Evolutionary conservation across 1,139 yeast species (phyloP).

Genomic region (Hyphopichia khmerensis): DNA sequence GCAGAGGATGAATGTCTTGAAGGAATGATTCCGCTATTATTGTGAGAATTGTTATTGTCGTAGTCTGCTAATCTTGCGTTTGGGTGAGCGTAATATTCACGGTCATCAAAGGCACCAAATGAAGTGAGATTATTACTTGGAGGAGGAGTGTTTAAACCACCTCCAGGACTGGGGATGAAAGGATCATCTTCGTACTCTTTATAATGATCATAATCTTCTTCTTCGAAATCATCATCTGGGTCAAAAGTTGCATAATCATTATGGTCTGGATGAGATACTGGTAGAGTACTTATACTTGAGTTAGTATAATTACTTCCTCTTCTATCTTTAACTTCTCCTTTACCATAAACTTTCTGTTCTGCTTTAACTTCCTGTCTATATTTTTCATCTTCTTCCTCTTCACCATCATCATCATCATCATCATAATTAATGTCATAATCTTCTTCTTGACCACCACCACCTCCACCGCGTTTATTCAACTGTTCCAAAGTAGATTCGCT

Average conservation of each 20-base stretch:
- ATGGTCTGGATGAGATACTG: constrained; percentile 5
- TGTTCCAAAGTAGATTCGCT: neutral
- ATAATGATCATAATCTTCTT: constrained; percentile 9
- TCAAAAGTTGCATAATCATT: no score
- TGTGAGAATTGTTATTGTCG: no score
- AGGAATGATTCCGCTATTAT: constrained; percentile 1
- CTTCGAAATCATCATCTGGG: constrained; percentile 6
- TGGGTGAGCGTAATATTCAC: constrained; percentile 42
- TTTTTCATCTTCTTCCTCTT: constrained; percentile 8
- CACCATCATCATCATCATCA: constrained; percentile 14
- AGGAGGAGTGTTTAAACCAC: constrained; percentile 32
- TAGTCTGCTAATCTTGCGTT: constrained; percentile 32
- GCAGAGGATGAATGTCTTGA: constrained; percentile 8
- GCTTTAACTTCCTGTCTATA: neutral
- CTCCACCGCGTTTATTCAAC: neutral
- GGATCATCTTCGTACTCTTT: constrained; percentile 14
- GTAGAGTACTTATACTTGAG: neutral
- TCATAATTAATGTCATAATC: constrained; percentile 31
- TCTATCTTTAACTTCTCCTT: neutral
- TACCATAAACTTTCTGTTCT: no score
- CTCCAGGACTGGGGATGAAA: constrained; percentile 26
- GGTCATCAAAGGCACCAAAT: constrained; percentile 20
- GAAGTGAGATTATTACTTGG: constrained; percentile 14
- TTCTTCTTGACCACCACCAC: constrained; percentile 12
- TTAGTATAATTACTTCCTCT: constrained; percentile 2